Conservation (phyloP, 163 green algal species). For the Coccomyxa subellipsoidea region DNA sequence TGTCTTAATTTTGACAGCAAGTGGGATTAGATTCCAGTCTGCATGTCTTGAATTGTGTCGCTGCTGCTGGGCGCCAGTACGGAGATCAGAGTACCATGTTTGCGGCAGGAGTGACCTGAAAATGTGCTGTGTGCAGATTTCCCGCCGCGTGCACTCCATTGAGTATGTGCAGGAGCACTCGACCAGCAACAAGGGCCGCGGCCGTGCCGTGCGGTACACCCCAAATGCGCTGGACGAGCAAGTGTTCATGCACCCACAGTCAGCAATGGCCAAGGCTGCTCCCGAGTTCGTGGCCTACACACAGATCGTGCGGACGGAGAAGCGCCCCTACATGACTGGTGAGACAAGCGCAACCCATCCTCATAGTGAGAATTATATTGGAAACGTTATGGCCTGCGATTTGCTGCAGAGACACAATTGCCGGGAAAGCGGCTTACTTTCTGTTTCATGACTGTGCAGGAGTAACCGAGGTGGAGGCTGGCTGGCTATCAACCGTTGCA, state of each 20-base stretch:
- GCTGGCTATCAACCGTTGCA: slow-evolving; percentile 64
- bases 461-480: slow-evolving; percentile 66
- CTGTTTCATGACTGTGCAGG: not conserved
- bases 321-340: slow-evolving; percentile 79
- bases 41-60: too few relatives aligned
- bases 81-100: too few relatives aligned
- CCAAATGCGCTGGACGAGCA: slow-evolving; percentile 35
- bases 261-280: slow-evolving; percentile 46
- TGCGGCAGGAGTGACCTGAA: too few relatives aligned
- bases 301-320: slow-evolving; percentile 71
- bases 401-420: not conserved
- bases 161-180: slow-evolving; percentile 41
- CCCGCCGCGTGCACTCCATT: slow-evolving; percentile 43
- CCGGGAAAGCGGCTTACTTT: not conserved
- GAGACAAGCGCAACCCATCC: too few relatives aligned
- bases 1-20: too few relatives aligned
- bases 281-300: slow-evolving; percentile 83
- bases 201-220: not conserved
- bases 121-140: slow-evolving; percentile 42
- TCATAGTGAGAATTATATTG: not conserved
- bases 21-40: too few relatives aligned
- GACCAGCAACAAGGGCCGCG: not conserved
- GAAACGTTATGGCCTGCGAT: not conserved
- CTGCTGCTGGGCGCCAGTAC: too few relatives aligned
- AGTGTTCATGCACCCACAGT: slow-evolving; percentile 89